Evolutionary conservation across 2,329 filamentous ascomycete species (phyloP).

Genomic region (Alternaria brassicae): DNA sequence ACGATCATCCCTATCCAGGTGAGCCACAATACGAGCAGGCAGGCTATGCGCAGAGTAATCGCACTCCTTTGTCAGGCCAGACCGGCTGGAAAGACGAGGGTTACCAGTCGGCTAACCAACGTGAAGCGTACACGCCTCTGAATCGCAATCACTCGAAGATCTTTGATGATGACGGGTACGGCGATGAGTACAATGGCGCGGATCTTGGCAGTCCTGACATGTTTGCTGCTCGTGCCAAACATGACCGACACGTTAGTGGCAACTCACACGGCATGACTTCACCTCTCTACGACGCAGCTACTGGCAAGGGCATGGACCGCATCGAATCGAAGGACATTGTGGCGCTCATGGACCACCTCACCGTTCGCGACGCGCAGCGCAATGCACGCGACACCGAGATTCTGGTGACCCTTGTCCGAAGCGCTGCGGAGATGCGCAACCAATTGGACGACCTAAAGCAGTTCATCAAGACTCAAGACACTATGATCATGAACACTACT

Average conservation of each 20-base stretch:
- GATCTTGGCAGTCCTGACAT: constrained; percentile 56
- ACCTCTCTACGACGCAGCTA: constrained; percentile 88
- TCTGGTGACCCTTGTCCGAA: constrained; percentile 88
- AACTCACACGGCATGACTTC: constrained; percentile 92
- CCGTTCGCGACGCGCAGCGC: constrained; percentile 93
- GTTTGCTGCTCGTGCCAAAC: constrained; percentile 53
- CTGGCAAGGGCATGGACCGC: constrained; percentile 83
- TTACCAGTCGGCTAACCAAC: constrained; percentile 80
- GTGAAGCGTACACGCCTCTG: constrained; percentile 57
- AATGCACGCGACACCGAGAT: constrained; percentile 98
- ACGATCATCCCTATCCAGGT: constrained; percentile 42
- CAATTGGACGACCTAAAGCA: constrained; percentile 96
- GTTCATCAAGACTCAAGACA: constrained; percentile 88
- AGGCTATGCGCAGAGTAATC: constrained; percentile 40
- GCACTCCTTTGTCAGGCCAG: constrained; percentile 55
- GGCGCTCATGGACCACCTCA: constrained; percentile 97
- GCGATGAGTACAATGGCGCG: constrained; percentile 57
- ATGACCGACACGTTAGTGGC: constrained; percentile 76
- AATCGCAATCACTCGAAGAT: constrained; percentile 56
- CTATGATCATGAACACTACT: constrained; percentile 84
- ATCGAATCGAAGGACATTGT: constrained; percentile 98
- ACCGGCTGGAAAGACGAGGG: constrained; percentile 77
- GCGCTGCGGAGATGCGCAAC: constrained; percentile 94
- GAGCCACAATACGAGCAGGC: constrained; percentile 46
- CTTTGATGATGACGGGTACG: constrained; percentile 64